Conservation (phyloP, 495 filamentous ascomycete genomes). For the Xylaria scruposa region DNA sequence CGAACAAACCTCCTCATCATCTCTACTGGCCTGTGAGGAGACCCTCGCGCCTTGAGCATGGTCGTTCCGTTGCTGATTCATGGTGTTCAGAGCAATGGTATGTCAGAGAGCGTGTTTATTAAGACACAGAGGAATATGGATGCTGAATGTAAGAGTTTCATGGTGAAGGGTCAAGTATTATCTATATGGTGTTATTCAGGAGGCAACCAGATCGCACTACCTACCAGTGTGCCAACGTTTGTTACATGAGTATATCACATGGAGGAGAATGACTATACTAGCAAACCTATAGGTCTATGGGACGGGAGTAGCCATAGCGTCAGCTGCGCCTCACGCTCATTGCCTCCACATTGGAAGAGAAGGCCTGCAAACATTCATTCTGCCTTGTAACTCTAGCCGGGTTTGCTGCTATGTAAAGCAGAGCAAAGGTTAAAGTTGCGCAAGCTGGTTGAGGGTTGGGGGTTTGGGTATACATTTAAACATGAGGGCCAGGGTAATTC, state of each 20-base stretch:
- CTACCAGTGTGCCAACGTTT: background rate
- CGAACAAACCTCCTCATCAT: constrained; percentile 17
- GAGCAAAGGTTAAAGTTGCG: background rate
- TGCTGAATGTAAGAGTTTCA: background rate
- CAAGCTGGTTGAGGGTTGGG: constrained; percentile 14
- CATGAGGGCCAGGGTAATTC: constrained; percentile 7
- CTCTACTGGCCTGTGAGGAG: background rate
- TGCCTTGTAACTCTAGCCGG: constrained; percentile 2
- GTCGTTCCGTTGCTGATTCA: constrained; percentile 9
- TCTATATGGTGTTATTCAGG: background rate
- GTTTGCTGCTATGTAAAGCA: constrained; percentile 3
- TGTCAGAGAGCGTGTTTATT: background rate
- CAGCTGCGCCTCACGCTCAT: constrained; percentile 14
- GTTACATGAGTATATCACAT: constrained; percentile 4
- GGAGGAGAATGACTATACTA: background rate
- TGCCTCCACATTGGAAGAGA: background rate
- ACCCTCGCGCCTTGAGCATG: background rate
- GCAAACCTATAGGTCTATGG: constrained; percentile 5
- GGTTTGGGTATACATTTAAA: background rate
- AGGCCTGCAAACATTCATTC: background rate
- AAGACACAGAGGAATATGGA: background rate
- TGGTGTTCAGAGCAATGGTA: background rate
- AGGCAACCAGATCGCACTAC: constrained; percentile 16
- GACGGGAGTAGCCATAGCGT: background rate
- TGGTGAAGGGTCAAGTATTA: background rate